phyloP scores from a whole-genome alignment of 805 yeast species.

The Kockiozyma suomiensis region DNA sequence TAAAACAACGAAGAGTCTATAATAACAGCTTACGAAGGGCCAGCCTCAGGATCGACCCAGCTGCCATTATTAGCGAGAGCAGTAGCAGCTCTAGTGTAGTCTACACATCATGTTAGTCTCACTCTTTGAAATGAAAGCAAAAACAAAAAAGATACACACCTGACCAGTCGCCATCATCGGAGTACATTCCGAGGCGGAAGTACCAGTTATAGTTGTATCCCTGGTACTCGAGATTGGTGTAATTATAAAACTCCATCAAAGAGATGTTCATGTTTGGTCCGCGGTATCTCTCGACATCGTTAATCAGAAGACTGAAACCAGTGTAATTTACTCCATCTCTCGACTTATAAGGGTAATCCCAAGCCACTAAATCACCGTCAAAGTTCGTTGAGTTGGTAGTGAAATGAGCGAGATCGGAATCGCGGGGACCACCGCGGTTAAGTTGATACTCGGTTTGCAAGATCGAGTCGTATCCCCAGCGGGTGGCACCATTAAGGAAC shows the following conservation, averaged over 20 bases:
- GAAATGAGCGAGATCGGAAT: slow-evolving; percentile 32
- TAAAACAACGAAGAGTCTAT: not conserved
- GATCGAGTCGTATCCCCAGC: slow-evolving; percentile 94
- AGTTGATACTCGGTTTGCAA: slow-evolving; percentile 62
- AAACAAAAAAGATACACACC: slow-evolving; percentile 11
- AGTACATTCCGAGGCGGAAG: slow-evolving; percentile 33
- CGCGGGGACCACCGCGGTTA: slow-evolving; percentile 33
- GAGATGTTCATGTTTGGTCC: slow-evolving; percentile 56
- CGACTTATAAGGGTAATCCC: slow-evolving; percentile 29
- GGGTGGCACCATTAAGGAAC: slow-evolving; percentile 76
- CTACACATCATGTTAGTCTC: slow-evolving; percentile 6
- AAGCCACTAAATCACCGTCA: slow-evolving; percentile 30
- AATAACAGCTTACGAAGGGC: slow-evolving; percentile 25
- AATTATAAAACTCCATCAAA: slow-evolving; percentile 39
- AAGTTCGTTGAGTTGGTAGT: slow-evolving; percentile 33
- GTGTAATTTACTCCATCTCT: slow-evolving; percentile 38
- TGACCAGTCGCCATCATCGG: slow-evolving; percentile 28
- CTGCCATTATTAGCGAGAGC: slow-evolving; percentile 32
- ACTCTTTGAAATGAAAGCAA: not conserved
- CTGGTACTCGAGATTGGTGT: slow-evolving; percentile 25
- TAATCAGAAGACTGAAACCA: slow-evolving; percentile 67
- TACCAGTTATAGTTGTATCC: slow-evolving; percentile 33
- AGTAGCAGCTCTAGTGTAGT: slow-evolving; percentile 33
- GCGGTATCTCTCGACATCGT: slow-evolving; percentile 75
- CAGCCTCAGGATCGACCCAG: slow-evolving; percentile 32